Conservation (phyloP, 177 flowering plant genomes). For the Vitis hybrid region DNA sequence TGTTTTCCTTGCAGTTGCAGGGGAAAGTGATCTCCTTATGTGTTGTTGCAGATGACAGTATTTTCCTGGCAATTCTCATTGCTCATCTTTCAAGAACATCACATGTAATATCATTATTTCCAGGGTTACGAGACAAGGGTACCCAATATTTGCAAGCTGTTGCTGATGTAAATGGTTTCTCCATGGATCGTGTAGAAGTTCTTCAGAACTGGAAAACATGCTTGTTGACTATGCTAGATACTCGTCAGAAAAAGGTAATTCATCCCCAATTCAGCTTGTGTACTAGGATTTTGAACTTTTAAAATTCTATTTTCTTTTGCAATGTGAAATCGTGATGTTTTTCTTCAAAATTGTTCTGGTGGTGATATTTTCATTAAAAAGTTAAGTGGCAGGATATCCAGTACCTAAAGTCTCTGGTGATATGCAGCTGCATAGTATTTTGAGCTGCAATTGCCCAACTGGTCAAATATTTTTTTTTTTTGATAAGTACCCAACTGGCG, state of each 20-base stretch:
- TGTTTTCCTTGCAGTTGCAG: constrained; percentile 58
- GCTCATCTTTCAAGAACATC: constrained; percentile 55
- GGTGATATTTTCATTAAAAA: neutral
- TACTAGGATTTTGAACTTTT: neutral
- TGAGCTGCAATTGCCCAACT: too few species aligned
- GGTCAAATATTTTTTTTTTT: neutral
- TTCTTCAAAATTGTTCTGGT: neutral
- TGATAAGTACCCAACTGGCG: too few species aligned
- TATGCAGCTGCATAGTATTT: neutral
- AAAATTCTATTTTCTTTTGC: too few species aligned
- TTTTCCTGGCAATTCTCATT: constrained; percentile 63
- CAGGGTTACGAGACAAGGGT: constrained; percentile 72
- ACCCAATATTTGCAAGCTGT: constrained; percentile 57
- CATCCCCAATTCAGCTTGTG: constrained; percentile 1
- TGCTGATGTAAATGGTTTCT: constrained; percentile 65
- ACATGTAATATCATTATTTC: constrained; percentile 66
- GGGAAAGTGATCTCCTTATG: constrained; percentile 55
- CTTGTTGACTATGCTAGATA: constrained; percentile 62
- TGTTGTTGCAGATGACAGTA: constrained; percentile 84
- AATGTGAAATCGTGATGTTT: neutral
- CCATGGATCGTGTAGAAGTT: constrained; percentile 61
- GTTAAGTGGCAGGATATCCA: neutral
- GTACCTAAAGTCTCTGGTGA: neutral
- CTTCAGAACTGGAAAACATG: constrained; percentile 32
- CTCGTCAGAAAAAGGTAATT: constrained; percentile 59